phyloP scores from a whole-genome alignment of 2,329 filamentous ascomycete species.

The Xylariales sp. region DNA sequence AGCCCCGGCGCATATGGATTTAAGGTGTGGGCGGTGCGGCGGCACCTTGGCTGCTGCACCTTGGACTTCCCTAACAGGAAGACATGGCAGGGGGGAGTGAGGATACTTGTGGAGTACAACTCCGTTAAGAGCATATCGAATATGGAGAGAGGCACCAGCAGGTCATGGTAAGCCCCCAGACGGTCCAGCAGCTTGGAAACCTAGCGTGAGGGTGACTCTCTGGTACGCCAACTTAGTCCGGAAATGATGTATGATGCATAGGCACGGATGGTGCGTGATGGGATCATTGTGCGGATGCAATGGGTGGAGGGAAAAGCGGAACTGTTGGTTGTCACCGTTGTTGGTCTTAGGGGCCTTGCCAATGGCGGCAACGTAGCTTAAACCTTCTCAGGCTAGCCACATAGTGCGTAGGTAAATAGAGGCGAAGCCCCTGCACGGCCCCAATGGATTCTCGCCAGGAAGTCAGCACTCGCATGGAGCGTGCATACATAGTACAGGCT shows the following conservation, averaged over 20 bases:
- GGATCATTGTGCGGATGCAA: neutral
- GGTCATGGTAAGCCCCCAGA: neutral
- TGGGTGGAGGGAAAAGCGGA: constrained; percentile 6
- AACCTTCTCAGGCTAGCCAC: neutral
- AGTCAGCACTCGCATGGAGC: constrained; percentile 1
- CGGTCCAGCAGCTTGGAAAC: too few species aligned
- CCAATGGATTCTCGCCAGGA: constrained; percentile 5
- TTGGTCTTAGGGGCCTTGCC: neutral
- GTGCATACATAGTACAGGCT: too few species aligned
- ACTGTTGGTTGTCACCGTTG: constrained; percentile 6
- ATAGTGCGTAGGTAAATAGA: constrained; percentile 1
- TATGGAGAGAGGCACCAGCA: neutral
- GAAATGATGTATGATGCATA: neutral
- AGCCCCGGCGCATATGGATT: neutral
- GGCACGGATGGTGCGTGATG: neutral
- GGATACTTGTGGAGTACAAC: constrained; percentile 4
- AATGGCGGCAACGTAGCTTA: constrained; percentile 3
- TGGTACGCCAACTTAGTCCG: neutral
- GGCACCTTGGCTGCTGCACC: constrained; percentile 1
- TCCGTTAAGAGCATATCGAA: constrained; percentile 1
- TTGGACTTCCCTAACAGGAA: constrained; percentile 4
- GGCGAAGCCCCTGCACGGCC: constrained; percentile 5
- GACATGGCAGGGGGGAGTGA: constrained; percentile 5
- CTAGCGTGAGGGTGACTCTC: too few species aligned
- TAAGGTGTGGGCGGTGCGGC: constrained; percentile 6